Percentiles rank a stretch among this genome's conserved stretches.
Conservation (phyloP, 202 grass and related monocot species). For the Setaria viridis region DNA sequence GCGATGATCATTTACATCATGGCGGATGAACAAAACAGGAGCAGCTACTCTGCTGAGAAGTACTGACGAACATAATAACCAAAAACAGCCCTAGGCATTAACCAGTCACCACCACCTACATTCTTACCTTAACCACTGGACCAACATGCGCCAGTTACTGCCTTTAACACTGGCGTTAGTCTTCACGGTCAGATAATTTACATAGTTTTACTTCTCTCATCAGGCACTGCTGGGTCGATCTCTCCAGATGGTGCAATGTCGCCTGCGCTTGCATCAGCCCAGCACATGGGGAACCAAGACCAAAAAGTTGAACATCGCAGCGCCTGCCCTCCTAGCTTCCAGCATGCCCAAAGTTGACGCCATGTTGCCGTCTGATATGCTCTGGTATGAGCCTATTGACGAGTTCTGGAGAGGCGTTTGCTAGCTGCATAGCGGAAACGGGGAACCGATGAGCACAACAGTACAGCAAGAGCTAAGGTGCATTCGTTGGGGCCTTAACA, state of each 20-base stretch:
- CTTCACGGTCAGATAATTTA: conserved; percentile 62
- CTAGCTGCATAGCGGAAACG: conserved; percentile 58
- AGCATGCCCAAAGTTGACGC: conserved; percentile 47
- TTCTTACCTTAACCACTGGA: conserved; percentile 40
- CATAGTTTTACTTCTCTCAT: conserved; percentile 48
- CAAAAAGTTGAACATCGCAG: conserved; percentile 33
- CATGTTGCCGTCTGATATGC: conserved; percentile 65
- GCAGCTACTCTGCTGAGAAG: conserved; percentile 41
- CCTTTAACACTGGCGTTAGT: conserved; percentile 44
- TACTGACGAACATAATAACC: conserved; percentile 33
- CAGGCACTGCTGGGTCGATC: conserved; percentile 20
- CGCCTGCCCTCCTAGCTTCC: conserved; percentile 45
- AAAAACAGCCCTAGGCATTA: conserved; percentile 48
- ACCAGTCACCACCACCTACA: conserved; percentile 50
- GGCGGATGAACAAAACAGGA: conserved; percentile 54
- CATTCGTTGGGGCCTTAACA: neutral
- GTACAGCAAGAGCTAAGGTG: neutral
- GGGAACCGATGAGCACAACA: conserved; percentile 39
- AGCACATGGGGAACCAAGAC: conserved; percentile 17
- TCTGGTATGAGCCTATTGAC: conserved; percentile 74
- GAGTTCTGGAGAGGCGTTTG: conserved; percentile 61
- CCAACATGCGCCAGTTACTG: conserved; percentile 39
- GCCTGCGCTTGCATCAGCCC: conserved; percentile 11
- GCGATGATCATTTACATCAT: conserved; percentile 55
- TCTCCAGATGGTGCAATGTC: conserved; percentile 28